phyloP scores from a whole-genome alignment of 148 eudicot species.

The Nepenthes gracilis region DNA sequence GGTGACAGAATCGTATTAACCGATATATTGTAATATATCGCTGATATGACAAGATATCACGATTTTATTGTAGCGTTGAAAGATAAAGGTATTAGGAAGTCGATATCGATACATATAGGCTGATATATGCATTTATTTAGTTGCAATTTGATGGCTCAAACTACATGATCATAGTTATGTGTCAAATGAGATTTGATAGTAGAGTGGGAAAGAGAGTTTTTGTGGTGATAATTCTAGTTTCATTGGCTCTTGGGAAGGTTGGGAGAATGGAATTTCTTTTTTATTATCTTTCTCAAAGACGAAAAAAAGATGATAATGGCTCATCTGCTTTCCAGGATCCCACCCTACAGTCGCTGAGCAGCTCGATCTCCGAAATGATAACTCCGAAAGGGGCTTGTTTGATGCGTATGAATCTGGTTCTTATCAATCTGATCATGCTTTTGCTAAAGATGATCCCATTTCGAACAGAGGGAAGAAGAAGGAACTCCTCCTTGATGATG shows the following conservation, averaged over 20 bases:
- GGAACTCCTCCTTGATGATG: slow-evolving; percentile 75
- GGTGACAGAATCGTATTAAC: too few species aligned
- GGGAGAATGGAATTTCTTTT: background rate
- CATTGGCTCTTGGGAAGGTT: too few species aligned
- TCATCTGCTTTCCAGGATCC: slow-evolving; percentile 27
- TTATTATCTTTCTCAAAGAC: background rate
- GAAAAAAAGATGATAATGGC: slow-evolving; percentile 1
- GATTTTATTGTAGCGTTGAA: too few species aligned
- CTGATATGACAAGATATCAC: too few species aligned
- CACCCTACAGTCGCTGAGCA: slow-evolving; percentile 20
- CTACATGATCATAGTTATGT: too few species aligned
- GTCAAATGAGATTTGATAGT: too few species aligned
- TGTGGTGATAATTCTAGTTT: too few species aligned
- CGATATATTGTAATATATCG: too few species aligned
- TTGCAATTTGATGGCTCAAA: too few species aligned
- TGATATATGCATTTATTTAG: too few species aligned
- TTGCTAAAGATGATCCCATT: slow-evolving; percentile 66
- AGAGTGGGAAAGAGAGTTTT: background rate
- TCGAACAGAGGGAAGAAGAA: slow-evolving; percentile 73
- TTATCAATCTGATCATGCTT: slow-evolving; percentile 49
- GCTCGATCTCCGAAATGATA: slow-evolving; percentile 19
- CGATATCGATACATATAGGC: too few species aligned
- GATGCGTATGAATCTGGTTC: slow-evolving; percentile 30
- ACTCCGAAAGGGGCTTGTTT: slow-evolving; percentile 18
- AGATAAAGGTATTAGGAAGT: too few species aligned